These are phyloP conservation scores for Lophiotrema nucula DNA, from an alignment of 495 filamentous ascomycete genomes.

Conservation along the genomic window DNA sequence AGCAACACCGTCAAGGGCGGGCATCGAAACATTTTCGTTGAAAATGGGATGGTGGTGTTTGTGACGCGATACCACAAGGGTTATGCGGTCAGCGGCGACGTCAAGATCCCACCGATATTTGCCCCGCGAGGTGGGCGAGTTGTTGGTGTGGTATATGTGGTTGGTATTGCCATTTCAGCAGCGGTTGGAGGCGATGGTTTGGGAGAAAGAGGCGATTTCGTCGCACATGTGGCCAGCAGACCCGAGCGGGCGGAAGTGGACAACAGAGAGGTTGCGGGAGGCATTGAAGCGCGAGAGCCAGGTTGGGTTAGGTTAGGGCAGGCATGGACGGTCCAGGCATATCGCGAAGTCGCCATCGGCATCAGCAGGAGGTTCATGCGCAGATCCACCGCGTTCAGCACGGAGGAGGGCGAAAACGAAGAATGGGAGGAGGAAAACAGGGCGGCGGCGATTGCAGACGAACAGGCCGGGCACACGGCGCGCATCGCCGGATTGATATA, in stretches of 20 bases:
- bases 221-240: constrained; percentile 4
- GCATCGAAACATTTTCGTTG: background rate
- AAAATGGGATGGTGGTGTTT: background rate
- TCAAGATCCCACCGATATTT: background rate
- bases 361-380: constrained; percentile 3
- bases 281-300: constrained; percentile 1
- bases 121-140: background rate
- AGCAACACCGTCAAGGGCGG: background rate
- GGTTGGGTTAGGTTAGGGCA: constrained; percentile 2
- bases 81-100: background rate
- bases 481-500: constrained; percentile 7
- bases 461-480: constrained; percentile 23
- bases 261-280: background rate
- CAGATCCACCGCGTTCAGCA: background rate
- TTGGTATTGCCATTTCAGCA: constrained; percentile 11
- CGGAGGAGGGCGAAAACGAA: background rate
- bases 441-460: constrained; percentile 31
- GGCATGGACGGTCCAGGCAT: background rate
- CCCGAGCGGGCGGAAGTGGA: background rate
- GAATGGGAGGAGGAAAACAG: background rate
- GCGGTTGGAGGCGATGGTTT: constrained; percentile 2
- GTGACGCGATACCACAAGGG: background rate
- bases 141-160: constrained; percentile 6
- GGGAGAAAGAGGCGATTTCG: constrained; percentile 10
- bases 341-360: constrained; percentile 1